phyloP scores from a whole-genome alignment of 192 early-diverging fungal genomes.

The Paraglomus brasilianum region DNA sequence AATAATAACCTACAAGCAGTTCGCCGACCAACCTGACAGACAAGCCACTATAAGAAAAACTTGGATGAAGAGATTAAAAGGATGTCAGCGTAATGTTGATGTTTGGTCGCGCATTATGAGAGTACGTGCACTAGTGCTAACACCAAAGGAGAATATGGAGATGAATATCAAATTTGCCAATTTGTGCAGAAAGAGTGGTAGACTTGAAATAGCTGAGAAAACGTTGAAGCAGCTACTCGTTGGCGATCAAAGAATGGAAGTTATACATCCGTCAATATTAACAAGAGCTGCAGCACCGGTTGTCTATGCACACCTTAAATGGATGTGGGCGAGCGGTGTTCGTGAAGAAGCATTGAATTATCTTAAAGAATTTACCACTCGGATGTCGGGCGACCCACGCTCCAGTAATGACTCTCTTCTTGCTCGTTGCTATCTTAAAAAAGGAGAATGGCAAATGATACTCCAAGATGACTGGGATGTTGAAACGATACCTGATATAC shows the following conservation, averaged over 20 bases:
- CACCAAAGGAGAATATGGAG: conserved; percentile 90
- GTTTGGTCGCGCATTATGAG: conserved; percentile 92
- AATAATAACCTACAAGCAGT: conserved; percentile 86
- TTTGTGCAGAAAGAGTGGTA: conserved; percentile 85
- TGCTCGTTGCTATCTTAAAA: conserved; percentile 87
- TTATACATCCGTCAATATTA: conserved; percentile 29
- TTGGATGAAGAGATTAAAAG: conserved; percentile 81
- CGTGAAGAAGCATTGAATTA: conserved; percentile 67
- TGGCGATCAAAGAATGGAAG: conserved; percentile 51
- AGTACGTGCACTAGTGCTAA: conserved; percentile 84
- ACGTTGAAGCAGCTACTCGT: conserved; percentile 70
- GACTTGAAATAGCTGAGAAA: conserved; percentile 77
- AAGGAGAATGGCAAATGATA: conserved; percentile 89
- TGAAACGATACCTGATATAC: conserved; percentile 67
- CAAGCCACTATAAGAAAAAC: conserved; percentile 74
- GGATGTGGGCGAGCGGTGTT: conserved; percentile 76
- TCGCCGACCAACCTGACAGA: conserved; percentile 75
- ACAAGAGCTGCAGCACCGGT: conserved; percentile 56
- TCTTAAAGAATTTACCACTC: conserved; percentile 76
- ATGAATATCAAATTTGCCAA: conserved; percentile 97
- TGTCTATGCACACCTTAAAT: conserved; percentile 91
- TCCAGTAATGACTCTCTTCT: conserved; percentile 55
- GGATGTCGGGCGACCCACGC: conserved; percentile 70
- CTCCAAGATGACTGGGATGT: conserved; percentile 49
- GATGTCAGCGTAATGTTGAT: conserved; percentile 90